These are phyloP conservation scores for Asterionellopsis glacialis DNA, from an alignment of 108 stramenopile species.

Conservation along the genomic window DNA sequence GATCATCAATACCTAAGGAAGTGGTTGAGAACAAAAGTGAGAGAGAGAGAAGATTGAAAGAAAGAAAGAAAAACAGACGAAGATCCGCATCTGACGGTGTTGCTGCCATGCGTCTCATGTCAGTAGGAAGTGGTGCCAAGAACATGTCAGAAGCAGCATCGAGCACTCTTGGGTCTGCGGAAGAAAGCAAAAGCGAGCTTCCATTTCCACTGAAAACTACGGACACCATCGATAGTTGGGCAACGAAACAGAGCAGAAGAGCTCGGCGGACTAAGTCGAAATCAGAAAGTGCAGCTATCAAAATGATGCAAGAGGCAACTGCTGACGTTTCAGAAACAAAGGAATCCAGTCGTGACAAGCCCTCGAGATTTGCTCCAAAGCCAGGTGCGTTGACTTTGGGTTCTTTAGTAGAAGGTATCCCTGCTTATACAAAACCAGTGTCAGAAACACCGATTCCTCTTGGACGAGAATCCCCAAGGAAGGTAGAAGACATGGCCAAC, in stretches of 20 bases:
- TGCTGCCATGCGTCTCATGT: slow-evolving; percentile 24
- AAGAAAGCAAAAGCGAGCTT: too few relatives aligned
- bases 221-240: neutral
- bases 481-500: too few relatives aligned
- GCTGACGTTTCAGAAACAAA: neutral
- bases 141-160: slow-evolving; percentile 1
- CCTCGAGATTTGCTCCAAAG: neutral
- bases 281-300: slow-evolving; percentile 45
- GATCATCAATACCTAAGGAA: neutral
- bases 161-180: neutral
- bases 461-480: too few relatives aligned
- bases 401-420: too few relatives aligned
- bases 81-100: slow-evolving; percentile 62
- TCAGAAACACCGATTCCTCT: too few relatives aligned
- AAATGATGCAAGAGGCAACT: slow-evolving; percentile 7
- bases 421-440: too few relatives aligned
- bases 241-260: neutral
- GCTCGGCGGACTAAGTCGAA: slow-evolving; percentile 20
- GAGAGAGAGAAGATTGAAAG: slow-evolving; percentile 8
- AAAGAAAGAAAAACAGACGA: slow-evolving; percentile 17
- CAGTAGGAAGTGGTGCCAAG: neutral
- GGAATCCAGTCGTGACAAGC: neutral
- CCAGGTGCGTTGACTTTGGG: neutral
- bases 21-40: neutral
- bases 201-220: too few relatives aligned